These are phyloP conservation scores for Curvularia spicifera DNA, from an alignment of 2,329 filamentous ascomycete species.

Conservation along the genomic window DNA sequence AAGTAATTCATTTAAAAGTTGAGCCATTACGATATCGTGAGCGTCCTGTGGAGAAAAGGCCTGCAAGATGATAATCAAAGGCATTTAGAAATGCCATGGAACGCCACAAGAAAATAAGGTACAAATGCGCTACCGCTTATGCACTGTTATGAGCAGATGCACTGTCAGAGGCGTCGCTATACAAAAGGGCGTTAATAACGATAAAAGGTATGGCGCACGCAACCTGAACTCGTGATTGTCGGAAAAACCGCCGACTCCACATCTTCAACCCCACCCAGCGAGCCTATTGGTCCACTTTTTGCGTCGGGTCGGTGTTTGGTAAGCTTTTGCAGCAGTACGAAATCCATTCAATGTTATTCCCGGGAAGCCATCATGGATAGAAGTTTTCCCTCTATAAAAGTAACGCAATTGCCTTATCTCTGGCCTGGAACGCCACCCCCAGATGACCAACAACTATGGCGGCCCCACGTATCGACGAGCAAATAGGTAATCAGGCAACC, in stretches of 20 bases:
- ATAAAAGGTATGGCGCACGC: not conserved
- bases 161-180: not conserved
- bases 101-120: not conserved
- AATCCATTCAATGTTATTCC: conserved; percentile 1
- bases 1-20: not conserved
- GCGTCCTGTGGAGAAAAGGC: not conserved
- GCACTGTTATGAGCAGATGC: not conserved
- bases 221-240: not conserved
- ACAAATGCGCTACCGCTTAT: not conserved
- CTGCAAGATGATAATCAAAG: not conserved
- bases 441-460: conserved; percentile 2
- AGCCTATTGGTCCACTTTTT: not conserved
- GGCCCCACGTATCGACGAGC: not conserved
- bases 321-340: not conserved
- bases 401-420: not conserved
- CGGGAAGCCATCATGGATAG: not conserved
- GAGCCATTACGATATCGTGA: not conserved
- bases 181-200: not conserved
- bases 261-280: not conserved
- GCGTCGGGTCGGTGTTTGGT: not conserved
- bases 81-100: not conserved
- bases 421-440: not conserved
- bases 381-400: not conserved
- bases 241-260: conserved; percentile 8
- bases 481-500: conserved; percentile 1